Base-by-base conservation (phyloP, 2,329 filamentous ascomycete genomes). In the Fusarium nisikadoi region DNA sequence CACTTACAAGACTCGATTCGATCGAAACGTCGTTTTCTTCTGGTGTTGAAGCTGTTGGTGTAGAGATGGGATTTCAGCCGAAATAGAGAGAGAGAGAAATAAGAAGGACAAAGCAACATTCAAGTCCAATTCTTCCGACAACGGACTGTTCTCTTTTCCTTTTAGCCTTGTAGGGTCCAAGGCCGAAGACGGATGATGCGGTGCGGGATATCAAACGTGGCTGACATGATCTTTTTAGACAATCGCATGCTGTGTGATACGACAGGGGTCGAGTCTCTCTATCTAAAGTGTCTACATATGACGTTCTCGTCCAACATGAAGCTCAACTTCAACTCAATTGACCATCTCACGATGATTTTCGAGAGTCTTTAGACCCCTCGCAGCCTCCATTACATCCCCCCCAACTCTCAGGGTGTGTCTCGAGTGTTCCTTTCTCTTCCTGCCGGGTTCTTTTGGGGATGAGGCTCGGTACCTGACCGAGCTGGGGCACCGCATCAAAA, bases 401-500 rank as follows among this genome's bases (percentile, higher is more conserved):
- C 68, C 62, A 65, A 49, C 52, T 27, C 29, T 68, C n/a, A 68
- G 71, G 71, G 71, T 54, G 71, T 71, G 71, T 68, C 70, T 61
- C 66, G 66, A 73, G 70, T 71, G 64, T 58, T 41, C 45, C 23
- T n/a, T 41, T 57, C 55, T 67, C 70, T 47, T 68, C 41, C 50
- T 73, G 43, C 70, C 70, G 38, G 70, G 70, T 62, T 56, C 57
- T 71, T 65, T 70, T 62, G 55, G 52, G 41, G 47, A 54, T 63
- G 58, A 68, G 54, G 60, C 68, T 76, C 75, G 75, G 75, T 72
- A 76, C 66, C 62, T 76, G 75, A 77, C 75, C 75, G 75, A 76
- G 69, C 73, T 72, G 68, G 71, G 71, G 73, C 72, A 63, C 71
- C 52, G 68, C 57, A 54, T 46, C 50, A 71, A 65, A 65, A 56